A percentile compares a stretch with the other conserved stretches of the same genome.
Evolutionary conservation across 805 yeast genomes (phyloP).

Genomic region (Kregervanrija pseudodelftensis): DNA sequence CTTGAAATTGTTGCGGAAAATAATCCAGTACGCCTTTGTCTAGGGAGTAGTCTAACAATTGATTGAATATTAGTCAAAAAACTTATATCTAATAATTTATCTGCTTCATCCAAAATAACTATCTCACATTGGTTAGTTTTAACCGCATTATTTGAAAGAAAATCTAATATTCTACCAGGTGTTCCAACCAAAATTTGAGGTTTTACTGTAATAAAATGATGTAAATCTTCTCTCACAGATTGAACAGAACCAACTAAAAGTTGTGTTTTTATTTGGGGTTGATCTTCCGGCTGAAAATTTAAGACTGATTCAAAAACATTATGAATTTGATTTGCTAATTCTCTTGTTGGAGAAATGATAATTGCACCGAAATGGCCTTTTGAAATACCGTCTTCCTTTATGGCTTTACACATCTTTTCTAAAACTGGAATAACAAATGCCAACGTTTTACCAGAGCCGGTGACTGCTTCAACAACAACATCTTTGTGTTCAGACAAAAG

Average conservation of each 20-base stretch:
- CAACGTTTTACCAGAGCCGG: slow-evolving; percentile 98
- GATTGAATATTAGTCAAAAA: slow-evolving; percentile 62
- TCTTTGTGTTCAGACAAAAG: slow-evolving; percentile 78
- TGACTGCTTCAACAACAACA: slow-evolving; percentile 94
- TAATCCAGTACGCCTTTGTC: slow-evolving; percentile 87
- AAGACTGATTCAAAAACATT: slow-evolving; percentile 56
- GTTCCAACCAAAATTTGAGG: slow-evolving; percentile 86
- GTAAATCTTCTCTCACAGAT: slow-evolving; percentile 65
- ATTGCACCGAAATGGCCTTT: slow-evolving; percentile 68
- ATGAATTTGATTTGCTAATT: slow-evolving; percentile 62
- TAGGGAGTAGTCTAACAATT: slow-evolving; percentile 67
- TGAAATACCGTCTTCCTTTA: slow-evolving; percentile 28
- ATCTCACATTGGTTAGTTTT: slow-evolving; percentile 61
- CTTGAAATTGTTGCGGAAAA: slow-evolving; percentile 90
- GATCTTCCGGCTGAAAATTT: slow-evolving; percentile 46
- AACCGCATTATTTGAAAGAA: slow-evolving; percentile 52
- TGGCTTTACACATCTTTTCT: slow-evolving; percentile 45
- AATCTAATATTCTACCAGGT: slow-evolving; percentile 82
- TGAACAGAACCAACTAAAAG: slow-evolving; percentile 57
- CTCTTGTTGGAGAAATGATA: slow-evolving; percentile 64
- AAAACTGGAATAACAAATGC: slow-evolving; percentile 80
- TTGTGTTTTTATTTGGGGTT: slow-evolving; percentile 42
- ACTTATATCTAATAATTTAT: slow-evolving; percentile 71
- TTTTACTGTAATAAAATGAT: slow-evolving; percentile 39
- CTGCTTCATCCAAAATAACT: slow-evolving; percentile 88